Percentiles rank a stretch among this genome's conserved stretches.
Conservation (phyloP, 768 basidiomycete species). For the Butyriboletus loyo region DNA sequence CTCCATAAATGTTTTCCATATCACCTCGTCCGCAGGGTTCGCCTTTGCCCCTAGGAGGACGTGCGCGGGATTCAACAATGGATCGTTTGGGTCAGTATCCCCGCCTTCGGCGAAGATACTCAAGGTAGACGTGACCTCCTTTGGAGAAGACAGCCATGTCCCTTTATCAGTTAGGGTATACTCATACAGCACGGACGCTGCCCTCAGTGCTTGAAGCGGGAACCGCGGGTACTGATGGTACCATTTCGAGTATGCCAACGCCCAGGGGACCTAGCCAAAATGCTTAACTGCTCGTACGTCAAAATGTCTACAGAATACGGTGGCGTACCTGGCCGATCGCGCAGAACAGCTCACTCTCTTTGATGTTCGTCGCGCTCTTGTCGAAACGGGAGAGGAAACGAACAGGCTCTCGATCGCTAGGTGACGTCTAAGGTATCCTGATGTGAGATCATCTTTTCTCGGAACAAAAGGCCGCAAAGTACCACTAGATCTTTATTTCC, state of each 20-base stretch:
- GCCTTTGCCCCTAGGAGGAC: conserved; percentile 38
- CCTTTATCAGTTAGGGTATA: conserved; percentile 55
- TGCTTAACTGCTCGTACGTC: background rate
- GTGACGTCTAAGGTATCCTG: conserved; percentile 23
- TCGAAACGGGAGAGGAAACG: conserved; percentile 57
- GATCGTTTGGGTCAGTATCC: conserved; percentile 37
- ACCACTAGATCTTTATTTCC: conserved; percentile 46
- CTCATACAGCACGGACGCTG: conserved; percentile 45
- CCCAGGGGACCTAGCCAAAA: conserved; percentile 51
- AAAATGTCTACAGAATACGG: background rate
- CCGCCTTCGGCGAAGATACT: conserved; percentile 40
- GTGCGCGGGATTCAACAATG: conserved; percentile 48
- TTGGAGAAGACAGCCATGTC: conserved; percentile 44
- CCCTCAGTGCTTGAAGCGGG: conserved; percentile 46
- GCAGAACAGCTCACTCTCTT: conserved; percentile 48
- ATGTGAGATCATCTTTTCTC: background rate
- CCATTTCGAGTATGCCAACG: conserved; percentile 49
- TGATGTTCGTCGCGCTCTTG: conserved; percentile 59
- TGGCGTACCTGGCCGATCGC: conserved; percentile 45
- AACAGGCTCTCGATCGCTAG: conserved; percentile 33
- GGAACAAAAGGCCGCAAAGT: conserved; percentile 2
- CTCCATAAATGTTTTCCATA: conserved; percentile 40
- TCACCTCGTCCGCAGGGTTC: conserved; percentile 19
- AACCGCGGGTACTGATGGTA: conserved; percentile 58
- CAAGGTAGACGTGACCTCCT: conserved; percentile 31